A percentile compares a stretch with the other conserved stretches of the same genome.
Evolutionary conservation across 2,329 filamentous ascomycete genomes (phyloP).

Genomic region (Orbilia quercus): DNA sequence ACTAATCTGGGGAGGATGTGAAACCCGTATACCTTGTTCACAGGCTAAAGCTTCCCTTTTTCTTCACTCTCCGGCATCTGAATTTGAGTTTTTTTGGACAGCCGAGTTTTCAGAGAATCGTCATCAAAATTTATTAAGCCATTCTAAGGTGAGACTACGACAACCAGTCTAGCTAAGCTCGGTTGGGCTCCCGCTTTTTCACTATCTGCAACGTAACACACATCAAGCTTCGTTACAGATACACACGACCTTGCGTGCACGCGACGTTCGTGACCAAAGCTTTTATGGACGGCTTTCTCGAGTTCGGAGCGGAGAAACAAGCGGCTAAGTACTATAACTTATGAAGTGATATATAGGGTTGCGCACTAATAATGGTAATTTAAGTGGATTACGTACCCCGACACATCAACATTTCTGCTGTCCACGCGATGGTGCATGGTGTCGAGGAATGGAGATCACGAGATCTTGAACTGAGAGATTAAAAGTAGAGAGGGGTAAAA

Average conservation of each 20-base stretch:
- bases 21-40: not conserved
- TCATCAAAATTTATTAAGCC: not conserved
- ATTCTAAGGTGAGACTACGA: slow-evolving; percentile 14
- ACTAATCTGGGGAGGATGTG: not conserved
- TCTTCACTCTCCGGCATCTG: not conserved
- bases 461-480: not conserved
- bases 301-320: not conserved
- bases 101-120: too few relatives aligned
- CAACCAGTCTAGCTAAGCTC: slow-evolving; percentile 16
- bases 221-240: slow-evolving; percentile 26
- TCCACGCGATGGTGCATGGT: not conserved
- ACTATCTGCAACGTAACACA: slow-evolving; percentile 39
- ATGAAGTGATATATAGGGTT: slow-evolving; percentile 10
- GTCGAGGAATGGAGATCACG: not conserved
- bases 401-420: slow-evolving; percentile 1
- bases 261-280: not conserved
- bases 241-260: not conserved
- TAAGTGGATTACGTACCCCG: slow-evolving; percentile 35
- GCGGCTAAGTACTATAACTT: not conserved
- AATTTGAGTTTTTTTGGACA: not conserved
- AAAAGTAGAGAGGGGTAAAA: too few relatives aligned
- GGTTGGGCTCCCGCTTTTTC: slow-evolving; percentile 28
- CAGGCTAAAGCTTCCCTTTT: slow-evolving; percentile 13
- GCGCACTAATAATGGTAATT: slow-evolving; percentile 11
- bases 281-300: not conserved